Evolutionary conservation across 257 asterid species (phyloP).

Genomic region (Rhazya stricta): DNA sequence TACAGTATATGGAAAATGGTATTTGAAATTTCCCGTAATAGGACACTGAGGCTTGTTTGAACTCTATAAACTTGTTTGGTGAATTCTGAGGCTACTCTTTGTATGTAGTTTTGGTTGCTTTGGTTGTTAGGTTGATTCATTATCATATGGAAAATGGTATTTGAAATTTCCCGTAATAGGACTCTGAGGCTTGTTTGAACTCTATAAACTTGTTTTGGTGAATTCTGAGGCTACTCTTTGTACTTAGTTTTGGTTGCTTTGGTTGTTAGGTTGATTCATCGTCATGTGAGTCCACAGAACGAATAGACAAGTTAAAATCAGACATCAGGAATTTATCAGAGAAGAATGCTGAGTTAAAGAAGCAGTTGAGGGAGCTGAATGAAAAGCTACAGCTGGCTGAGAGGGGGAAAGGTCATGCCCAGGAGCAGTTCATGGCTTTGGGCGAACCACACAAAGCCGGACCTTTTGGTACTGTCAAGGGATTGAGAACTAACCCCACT

Average conservation of each 20-base stretch:
- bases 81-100: background rate
- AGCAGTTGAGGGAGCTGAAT: constrained; percentile 55
- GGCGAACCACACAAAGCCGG: constrained; percentile 61
- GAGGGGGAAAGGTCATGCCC: constrained; percentile 41
- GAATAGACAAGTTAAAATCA: constrained; percentile 41
- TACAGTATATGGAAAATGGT: background rate
- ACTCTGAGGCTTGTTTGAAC: too few species aligned
- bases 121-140: constrained; percentile 43
- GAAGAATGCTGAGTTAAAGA: constrained; percentile 52
- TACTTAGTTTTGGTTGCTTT: constrained; percentile 15
- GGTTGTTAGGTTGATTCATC: constrained; percentile 44
- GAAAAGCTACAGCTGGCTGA: constrained; percentile 49
- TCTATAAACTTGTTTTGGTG: background rate
- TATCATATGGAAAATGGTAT: constrained; percentile 7
- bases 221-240: background rate
- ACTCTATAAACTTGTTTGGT: background rate
- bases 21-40: background rate
- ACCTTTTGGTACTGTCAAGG: constrained; percentile 72
- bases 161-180: background rate
- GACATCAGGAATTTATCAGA: constrained; percentile 42
- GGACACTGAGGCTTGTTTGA: too few species aligned
- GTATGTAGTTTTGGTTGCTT: constrained; percentile 11
- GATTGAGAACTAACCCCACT: constrained; percentile 59
- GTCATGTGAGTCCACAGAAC: constrained; percentile 47
- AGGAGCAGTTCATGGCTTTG: constrained; percentile 37